Base-by-base conservation (phyloP, 805 yeast species). In the Wilhelminamyces savonicus region DNA sequence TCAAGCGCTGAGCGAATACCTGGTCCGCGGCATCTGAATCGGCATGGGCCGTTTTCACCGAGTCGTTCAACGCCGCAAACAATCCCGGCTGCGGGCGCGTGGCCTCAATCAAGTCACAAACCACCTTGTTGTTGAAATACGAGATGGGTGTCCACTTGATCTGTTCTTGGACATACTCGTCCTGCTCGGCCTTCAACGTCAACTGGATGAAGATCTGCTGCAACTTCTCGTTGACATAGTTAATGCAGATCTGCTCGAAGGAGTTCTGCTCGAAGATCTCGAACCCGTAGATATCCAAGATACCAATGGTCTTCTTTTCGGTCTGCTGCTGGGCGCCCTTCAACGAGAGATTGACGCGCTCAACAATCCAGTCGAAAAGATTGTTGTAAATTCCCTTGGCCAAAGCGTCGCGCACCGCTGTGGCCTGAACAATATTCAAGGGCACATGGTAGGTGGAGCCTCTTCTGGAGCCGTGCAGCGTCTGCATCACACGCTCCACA, bases 41-140 rank as follows among this genome's bases (percentile, higher is more conserved):
- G 3, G 98, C 99, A 54, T 92, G 98, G 0, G 98, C 98, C 16
- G 97, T 92, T 21, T 96, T 97, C 48, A 87, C 81, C 1, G 97
- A 90, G 65, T 92, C 98, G 58, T 90, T 92, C 60, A 92, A 71
- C 3, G 95, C 95, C 3, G 97, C 94, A 64, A 92, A 88, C 25
- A 92, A 71, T 36, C 98, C 98, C 1, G 97, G 97, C 33, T 59
- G 64, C 1, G 98, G 97, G 50, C 96, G 76, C 36, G 76, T 76
- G 17, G 85, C 82, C 60, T 92, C 99, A 50, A 92, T 92, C 52
- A 92, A 70, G 46, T 92, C 99, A 65, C 97, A 92, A 18, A 92
- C 98, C 43, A 92, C 81, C 59, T 90, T 80, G 62, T 92, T 92
- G 60, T 92, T 92, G 66, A 92, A 92, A 58, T 87, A 92, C 40